Conservation (phyloP, 179 eudicot genomes). For the Spinacia oleracea region DNA sequence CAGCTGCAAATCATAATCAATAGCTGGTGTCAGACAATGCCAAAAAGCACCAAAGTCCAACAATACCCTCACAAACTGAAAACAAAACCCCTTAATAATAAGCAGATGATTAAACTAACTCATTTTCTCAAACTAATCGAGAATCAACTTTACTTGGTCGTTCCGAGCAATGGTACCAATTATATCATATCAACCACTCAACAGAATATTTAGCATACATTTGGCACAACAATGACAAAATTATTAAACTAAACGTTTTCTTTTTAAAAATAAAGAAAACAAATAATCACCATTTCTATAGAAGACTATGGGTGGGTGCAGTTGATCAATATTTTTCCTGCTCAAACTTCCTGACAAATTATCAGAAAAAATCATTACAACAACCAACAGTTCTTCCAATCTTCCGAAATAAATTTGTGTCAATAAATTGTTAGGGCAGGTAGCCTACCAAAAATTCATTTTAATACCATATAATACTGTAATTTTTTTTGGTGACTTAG, state of each 20-base stretch:
- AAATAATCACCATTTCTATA: conserved; percentile 43
- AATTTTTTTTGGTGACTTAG: conserved; percentile 15
- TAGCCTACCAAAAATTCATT: conserved; percentile 18
- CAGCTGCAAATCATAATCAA: conserved; percentile 54
- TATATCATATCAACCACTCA: background rate
- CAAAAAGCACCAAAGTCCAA: background rate
- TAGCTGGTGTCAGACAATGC: background rate
- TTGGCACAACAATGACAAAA: background rate
- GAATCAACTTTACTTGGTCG: background rate
- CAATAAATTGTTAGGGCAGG: conserved; percentile 21
- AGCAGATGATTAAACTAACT: background rate
- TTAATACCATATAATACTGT: background rate
- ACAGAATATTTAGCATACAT: background rate
- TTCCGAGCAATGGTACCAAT: background rate
- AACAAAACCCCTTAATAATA: background rate
- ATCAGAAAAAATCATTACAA: conserved; percentile 5
- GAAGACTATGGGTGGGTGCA: conserved; percentile 36
- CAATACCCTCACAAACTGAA: background rate
- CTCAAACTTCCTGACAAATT: conserved; percentile 18
- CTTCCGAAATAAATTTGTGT: background rate
- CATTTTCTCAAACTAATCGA: background rate
- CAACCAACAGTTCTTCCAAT: background rate
- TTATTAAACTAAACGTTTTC: background rate
- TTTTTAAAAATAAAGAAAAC: background rate
- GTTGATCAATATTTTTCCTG: conserved; percentile 35